Evolutionary conservation across 2,329 filamentous ascomycete species (phyloP).

Genomic region (Capronia epimyces): DNA sequence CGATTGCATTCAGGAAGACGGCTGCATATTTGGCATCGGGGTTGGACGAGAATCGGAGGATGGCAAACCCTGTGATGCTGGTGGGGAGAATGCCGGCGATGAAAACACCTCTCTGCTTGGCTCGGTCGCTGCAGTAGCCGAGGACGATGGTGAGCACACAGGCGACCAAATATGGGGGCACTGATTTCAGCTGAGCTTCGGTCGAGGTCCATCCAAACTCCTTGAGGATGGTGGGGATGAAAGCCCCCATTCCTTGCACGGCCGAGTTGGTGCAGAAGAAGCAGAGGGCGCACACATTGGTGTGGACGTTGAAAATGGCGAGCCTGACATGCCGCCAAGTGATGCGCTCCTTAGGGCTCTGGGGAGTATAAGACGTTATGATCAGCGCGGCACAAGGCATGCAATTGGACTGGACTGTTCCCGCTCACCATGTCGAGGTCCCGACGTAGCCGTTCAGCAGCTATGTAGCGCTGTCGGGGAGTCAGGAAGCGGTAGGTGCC

Average conservation of each 20-base stretch:
- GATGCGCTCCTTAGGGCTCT: conserved; percentile 17
- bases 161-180: conserved; percentile 68
- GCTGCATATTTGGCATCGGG: conserved; percentile 65
- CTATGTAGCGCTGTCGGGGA: conserved; percentile 13
- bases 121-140: conserved; percentile 71
- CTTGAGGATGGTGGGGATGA: conserved; percentile 38
- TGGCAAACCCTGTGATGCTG: conserved; percentile 66
- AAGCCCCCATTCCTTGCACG: conserved; percentile 38
- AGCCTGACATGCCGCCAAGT: conserved; percentile 18
- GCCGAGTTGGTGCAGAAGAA: conserved; percentile 28
- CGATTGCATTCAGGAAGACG: conserved; percentile 74
- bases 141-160: conserved; percentile 62
- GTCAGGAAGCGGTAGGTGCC: background rate
- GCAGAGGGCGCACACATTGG: conserved; percentile 13
- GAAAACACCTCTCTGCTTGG: conserved; percentile 70
- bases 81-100: conserved; percentile 62
- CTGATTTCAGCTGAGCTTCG: conserved; percentile 64
- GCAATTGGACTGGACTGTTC: background rate
- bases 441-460: conserved; percentile 11
- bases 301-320: conserved; percentile 25
- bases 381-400: no score
- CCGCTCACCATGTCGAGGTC: conserved; percentile 11
- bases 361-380: no score
- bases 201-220: conserved; percentile 42
- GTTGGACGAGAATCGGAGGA: conserved; percentile 65